Percentiles rank a stretch among this genome's conserved stretches.
Evolutionary conservation across 2,329 filamentous ascomycete species (phyloP).

Genomic region (Fusarium floridanum): DNA sequence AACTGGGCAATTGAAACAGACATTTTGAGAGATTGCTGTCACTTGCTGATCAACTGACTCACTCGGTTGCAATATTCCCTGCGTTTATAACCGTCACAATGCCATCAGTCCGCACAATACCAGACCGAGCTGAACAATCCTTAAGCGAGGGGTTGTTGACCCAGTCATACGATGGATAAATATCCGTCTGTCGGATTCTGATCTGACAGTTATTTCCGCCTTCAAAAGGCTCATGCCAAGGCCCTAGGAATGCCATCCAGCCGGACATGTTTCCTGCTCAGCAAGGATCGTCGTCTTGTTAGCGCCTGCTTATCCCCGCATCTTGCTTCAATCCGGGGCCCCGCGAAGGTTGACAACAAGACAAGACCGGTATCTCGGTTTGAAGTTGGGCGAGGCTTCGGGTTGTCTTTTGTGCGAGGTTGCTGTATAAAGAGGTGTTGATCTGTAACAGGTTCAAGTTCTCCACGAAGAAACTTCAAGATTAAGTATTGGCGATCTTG

Average conservation of each 20-base stretch:
- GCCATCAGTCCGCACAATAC: too few species aligned
- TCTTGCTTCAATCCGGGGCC: neutral
- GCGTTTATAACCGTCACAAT: neutral
- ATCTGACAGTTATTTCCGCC: neutral
- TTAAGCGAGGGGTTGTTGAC: neutral
- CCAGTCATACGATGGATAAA: neutral
- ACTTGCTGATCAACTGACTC: neutral
- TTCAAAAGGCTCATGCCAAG: neutral
- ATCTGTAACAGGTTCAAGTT: neutral
- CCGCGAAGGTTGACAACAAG: neutral
- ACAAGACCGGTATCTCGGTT: neutral
- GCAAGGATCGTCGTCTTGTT: neutral
- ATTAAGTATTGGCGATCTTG: neutral
- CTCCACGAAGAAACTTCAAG: neutral
- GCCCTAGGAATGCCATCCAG: neutral
- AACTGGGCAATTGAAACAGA: conserved; percentile 12
- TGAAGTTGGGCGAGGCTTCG: conserved; percentile 1
- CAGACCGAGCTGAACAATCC: neutral
- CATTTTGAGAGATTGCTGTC: neutral
- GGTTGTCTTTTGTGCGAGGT: conserved; percentile 1
- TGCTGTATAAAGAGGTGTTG: neutral
- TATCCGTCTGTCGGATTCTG: neutral
- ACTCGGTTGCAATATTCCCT: neutral
- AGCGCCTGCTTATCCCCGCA: conserved; percentile 2
- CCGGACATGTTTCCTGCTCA: neutral